Evolutionary conservation across 2,329 filamentous ascomycete genomes (phyloP).

Genomic region (Epichloe elymi): DNA sequence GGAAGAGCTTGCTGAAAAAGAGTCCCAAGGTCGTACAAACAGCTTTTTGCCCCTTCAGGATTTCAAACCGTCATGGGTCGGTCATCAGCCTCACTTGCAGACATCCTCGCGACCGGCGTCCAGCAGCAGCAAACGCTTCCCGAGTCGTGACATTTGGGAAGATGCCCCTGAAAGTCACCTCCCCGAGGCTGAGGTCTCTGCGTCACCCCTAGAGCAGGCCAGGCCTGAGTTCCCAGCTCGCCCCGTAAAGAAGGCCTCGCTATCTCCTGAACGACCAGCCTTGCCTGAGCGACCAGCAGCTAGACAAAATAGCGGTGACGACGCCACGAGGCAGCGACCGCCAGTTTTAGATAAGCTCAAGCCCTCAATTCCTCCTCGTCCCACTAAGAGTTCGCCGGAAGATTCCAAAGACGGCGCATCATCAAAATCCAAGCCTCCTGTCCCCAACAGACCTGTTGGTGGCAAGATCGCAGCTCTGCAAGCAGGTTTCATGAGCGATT

Average conservation of each 20-base stretch:
- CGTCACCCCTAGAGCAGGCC: constrained; percentile 15
- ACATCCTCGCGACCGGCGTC: constrained; percentile 34
- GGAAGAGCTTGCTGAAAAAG: constrained; percentile 50
- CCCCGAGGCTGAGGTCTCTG: constrained; percentile 55
- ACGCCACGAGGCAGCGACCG: constrained; percentile 24
- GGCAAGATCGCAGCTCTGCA: constrained; percentile 86
- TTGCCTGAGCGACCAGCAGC: constrained; percentile 43
- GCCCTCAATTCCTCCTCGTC: constrained; percentile 47
- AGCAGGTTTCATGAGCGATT: constrained; percentile 81
- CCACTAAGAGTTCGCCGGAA: constrained; percentile 35
- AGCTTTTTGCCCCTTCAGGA: constrained; percentile 16
- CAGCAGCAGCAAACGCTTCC: constrained; percentile 58
- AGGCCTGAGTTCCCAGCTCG: constrained; percentile 18
- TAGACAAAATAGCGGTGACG: constrained; percentile 26
- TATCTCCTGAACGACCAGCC: constrained; percentile 26
- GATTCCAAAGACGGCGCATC: constrained; percentile 29
- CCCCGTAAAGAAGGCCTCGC: constrained; percentile 26
- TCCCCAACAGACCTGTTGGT: constrained; percentile 62
- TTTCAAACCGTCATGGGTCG: constrained; percentile 30
- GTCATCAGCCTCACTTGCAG: constrained; percentile 35
- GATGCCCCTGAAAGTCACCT: constrained; percentile 75
- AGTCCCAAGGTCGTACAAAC: constrained; percentile 21
- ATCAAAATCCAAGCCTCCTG: constrained; percentile 65
- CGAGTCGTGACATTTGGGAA: constrained; percentile 90
- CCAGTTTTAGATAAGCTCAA: constrained; percentile 41